Evolutionary conservation across 129 eudicot species (phyloP), one percentile per base, ranked within the genome.

Genomic region (Gnaphalium uliginosum): DNA sequence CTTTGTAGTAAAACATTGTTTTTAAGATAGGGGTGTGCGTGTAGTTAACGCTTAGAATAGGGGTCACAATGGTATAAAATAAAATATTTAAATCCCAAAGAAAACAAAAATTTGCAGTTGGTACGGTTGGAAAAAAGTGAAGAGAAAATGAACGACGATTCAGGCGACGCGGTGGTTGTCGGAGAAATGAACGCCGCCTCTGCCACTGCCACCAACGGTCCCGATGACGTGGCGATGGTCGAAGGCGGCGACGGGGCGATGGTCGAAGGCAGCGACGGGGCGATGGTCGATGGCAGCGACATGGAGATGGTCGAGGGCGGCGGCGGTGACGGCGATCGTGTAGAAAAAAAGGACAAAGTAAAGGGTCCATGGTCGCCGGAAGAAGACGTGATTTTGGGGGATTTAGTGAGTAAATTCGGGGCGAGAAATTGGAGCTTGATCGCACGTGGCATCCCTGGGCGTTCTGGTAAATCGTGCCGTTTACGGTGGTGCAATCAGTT

Each of bases 401-500:
- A 76, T 24, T 80, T 90, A 4, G 96, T 90, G 60, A 32, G 58
- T 46, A 86, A 86, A 70, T 83, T 86, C 37, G 96, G 96, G 74
- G 80, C 96, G 11, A 83, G 93, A 76, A 90, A 90, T 74, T 90
- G 96, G 96, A 69, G 86, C 25, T 24, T 88, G 75, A 90, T 90
- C 79, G 93, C 96, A 4, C 75, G 83, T 17, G 96, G 94, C 3
- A 81, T 90, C 51, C 88, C 94, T 4, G 89, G 91, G 1, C 85
- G 96, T 58, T 82, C 96, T 18, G 93, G 93, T 10, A 90, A 90
- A 72, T 90, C 96, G 62, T 90, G 96, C 79, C 96, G 96, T 8
- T 89, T 88, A 8, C 86, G 96, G 9, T 90, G 96, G 96, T 88
- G 87, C 77, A 90, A 90, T 86, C 94, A 90, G 82, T 82, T 90